phyloP scores from a whole-genome alignment of 1,139 yeast genomes.

The Kodamaea sp. region DNA sequence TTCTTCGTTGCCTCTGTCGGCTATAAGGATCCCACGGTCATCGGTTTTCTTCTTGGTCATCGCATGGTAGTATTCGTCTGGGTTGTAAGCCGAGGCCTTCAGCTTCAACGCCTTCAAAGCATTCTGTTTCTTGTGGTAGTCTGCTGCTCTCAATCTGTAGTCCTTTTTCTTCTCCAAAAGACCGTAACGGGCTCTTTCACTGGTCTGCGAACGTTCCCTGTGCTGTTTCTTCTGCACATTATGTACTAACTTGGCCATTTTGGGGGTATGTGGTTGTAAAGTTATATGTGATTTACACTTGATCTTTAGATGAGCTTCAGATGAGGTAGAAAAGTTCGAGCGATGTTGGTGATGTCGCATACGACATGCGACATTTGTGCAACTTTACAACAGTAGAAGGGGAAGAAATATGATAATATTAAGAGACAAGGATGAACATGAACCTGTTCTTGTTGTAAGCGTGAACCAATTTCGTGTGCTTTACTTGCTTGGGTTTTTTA shows the following conservation, averaged over 20 bases:
- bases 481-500: no score
- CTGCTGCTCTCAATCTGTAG: conserved; percentile 83
- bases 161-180: conserved; percentile 94
- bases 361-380: conserved; percentile 2
- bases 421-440: no score
- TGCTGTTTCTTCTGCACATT: conserved; percentile 95
- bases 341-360: background rate
- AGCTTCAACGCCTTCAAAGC: conserved; percentile 73
- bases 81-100: conserved; percentile 75
- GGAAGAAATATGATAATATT: no score
- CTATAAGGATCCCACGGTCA: conserved; percentile 60
- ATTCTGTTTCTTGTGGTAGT: conserved; percentile 85
- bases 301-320: conserved; percentile 2
- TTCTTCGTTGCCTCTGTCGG: conserved; percentile 66
- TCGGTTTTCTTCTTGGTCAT: conserved; percentile 77
- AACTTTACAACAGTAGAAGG: no score
- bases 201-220: conserved; percentile 86
- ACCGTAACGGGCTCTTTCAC: conserved; percentile 72
- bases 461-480: no score
- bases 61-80: conserved; percentile 96
- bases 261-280: conserved; percentile 8
- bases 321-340: conserved; percentile 8
- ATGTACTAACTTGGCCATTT: conserved; percentile 80
- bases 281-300: background rate
- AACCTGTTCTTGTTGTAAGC: no score